These are phyloP conservation scores for Cystobasidium onofrii DNA, from an alignment of 768 basidiomycete species.

Conservation along the genomic window DNA sequence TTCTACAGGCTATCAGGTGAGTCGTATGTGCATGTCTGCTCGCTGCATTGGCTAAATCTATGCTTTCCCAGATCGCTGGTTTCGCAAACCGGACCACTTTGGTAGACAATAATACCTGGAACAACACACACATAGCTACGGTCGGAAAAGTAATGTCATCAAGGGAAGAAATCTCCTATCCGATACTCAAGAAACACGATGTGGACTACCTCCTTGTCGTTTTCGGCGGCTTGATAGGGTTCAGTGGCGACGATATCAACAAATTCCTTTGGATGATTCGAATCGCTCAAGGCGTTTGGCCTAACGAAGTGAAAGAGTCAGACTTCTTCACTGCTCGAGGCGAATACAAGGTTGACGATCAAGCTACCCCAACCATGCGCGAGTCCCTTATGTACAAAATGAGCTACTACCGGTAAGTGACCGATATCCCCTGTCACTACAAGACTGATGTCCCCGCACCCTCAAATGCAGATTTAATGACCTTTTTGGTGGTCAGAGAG, in stretches of 20 bases:
- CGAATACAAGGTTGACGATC: slow-evolving; percentile 85
- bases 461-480: slow-evolving; percentile 63
- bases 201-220: slow-evolving; percentile 96
- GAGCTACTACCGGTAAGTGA: slow-evolving; percentile 77
- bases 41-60: no score
- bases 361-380: slow-evolving; percentile 77
- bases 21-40: no score
- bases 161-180: slow-evolving; percentile 88
- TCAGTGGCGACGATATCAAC: slow-evolving; percentile 98
- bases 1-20: no score
- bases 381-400: slow-evolving; percentile 99
- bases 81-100: slow-evolving; percentile 95
- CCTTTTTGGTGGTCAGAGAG: slow-evolving; percentile 67
- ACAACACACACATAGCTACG: slow-evolving; percentile 95
- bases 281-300: slow-evolving; percentile 62
- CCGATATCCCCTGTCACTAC: not conserved
- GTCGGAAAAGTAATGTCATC: slow-evolving; percentile 98
- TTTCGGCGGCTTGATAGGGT: slow-evolving; percentile 91
- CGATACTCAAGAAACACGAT: slow-evolving; percentile 91
- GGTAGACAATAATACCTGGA: slow-evolving; percentile 99
- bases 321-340: slow-evolving; percentile 87
- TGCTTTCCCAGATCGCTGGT: slow-evolving; percentile 70
- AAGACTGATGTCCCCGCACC: slow-evolving; percentile 2
- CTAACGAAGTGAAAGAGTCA: slow-evolving; percentile 90
- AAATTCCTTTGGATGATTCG: slow-evolving; percentile 68